Conservation (phyloP, 2,329 filamentous ascomycete genomes). For the Escovopsis sp. region DNA sequence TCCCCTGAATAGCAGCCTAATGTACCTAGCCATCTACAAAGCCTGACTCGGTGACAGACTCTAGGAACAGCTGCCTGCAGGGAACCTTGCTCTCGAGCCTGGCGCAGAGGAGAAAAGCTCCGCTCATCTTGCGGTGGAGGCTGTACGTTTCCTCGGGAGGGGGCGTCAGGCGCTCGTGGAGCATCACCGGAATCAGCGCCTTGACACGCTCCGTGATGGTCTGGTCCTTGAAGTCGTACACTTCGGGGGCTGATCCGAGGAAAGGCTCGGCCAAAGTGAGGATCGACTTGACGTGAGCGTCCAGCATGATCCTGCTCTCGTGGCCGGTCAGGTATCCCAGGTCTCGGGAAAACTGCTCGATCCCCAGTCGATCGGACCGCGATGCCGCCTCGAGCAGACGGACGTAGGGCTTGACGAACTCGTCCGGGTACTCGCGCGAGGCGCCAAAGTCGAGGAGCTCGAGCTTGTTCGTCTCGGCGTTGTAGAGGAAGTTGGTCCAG, state of each 20-base stretch:
- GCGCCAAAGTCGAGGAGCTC: constrained; percentile 95
- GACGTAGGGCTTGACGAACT: constrained; percentile 71
- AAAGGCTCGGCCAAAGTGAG: constrained; percentile 90
- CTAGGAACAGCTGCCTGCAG: constrained; percentile 66
- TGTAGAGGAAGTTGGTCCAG: constrained; percentile 98
- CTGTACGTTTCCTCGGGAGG: constrained; percentile 97
- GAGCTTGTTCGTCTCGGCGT: constrained; percentile 53
- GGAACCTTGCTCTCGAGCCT: constrained; percentile 67
- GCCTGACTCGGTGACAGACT: constrained; percentile 29
- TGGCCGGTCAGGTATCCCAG: constrained; percentile 87
- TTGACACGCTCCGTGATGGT: constrained; percentile 93
- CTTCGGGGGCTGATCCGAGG: constrained; percentile 53
- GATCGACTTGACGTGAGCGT: constrained; percentile 80
- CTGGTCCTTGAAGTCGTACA: constrained; percentile 88
- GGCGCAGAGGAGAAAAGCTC: constrained; percentile 86
- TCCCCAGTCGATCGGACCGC: constrained; percentile 45
- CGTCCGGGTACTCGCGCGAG: constrained; percentile 65
- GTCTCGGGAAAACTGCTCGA: constrained; percentile 54
- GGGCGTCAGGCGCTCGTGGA: constrained; percentile 72
- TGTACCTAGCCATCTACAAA: constrained; percentile 8
- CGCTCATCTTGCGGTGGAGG: constrained; percentile 85
- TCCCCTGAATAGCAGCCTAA: too few species aligned
- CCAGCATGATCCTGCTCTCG: constrained; percentile 72
- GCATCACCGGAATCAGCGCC: constrained; percentile 80
- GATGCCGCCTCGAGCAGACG: constrained; percentile 68